A percentile compares a stretch with the other conserved stretches of the same genome.
Conservation (phyloP, 306 rosid species). For the Quillaja saponaria region DNA sequence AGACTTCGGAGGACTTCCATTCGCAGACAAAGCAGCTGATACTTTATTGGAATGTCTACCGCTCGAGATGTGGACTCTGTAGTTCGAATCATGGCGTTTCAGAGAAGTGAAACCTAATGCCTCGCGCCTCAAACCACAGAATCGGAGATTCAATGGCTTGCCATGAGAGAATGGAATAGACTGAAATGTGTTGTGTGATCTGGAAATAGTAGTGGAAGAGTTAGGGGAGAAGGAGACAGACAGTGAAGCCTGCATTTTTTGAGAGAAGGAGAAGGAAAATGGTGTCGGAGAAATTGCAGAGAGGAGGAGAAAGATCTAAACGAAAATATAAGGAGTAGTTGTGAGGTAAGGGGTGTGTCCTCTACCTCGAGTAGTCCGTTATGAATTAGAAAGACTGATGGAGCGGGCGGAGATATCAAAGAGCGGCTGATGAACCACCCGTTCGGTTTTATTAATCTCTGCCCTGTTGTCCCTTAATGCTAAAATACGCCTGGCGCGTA, state of each 20-base stretch:
- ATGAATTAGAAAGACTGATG: constrained; percentile 27
- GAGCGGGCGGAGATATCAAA: constrained; percentile 85
- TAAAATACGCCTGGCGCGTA: constrained; percentile 10
- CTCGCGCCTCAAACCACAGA: constrained; percentile 82
- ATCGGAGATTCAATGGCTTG: constrained; percentile 62
- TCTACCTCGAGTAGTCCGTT: constrained; percentile 68
- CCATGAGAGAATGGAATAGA: constrained; percentile 19
- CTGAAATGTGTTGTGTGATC: constrained; percentile 39
- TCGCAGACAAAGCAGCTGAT: constrained; percentile 54
- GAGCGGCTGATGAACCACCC: constrained; percentile 61
- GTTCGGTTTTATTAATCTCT: neutral
- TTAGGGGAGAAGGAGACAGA: constrained; percentile 62
- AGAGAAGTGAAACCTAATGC: constrained; percentile 56
- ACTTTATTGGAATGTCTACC: constrained; percentile 29
- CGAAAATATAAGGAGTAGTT: neutral
- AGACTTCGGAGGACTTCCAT: constrained; percentile 69
- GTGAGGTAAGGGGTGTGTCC: neutral
- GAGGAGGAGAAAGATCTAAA: constrained; percentile 21
- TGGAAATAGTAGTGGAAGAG: constrained; percentile 45
- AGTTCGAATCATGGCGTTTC: constrained; percentile 27
- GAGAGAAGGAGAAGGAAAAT: constrained; percentile 21
- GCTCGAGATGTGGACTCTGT: constrained; percentile 27
- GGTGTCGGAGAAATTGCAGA: constrained; percentile 3
- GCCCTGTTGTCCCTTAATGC: neutral
- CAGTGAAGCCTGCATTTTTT: constrained; percentile 84